phyloP scores from a whole-genome alignment of 208 protist species.

The Trypanosoma boissoni region DNA sequence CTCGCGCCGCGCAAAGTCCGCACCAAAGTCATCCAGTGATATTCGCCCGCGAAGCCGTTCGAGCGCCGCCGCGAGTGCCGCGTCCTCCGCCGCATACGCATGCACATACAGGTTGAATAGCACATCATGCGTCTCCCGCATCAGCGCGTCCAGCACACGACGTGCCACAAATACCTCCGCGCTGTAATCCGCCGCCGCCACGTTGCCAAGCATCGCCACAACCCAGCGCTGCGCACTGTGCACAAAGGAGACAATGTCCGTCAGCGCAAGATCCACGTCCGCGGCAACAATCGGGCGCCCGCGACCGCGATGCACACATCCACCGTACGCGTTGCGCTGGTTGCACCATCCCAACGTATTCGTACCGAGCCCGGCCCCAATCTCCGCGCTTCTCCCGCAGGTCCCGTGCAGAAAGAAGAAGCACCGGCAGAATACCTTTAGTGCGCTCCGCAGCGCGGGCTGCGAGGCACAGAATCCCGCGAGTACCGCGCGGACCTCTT shows the following conservation, averaged over 20 bases:
- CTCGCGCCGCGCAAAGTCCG: conserved; percentile 61
- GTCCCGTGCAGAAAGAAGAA: conserved; percentile 84
- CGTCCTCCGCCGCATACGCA: conserved; percentile 52
- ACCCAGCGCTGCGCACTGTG: conserved; percentile 66
- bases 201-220: conserved; percentile 39
- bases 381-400: conserved; percentile 48
- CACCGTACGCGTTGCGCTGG: conserved; percentile 56
- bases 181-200: conserved; percentile 13
- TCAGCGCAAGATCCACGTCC: conserved; percentile 67
- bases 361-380: conserved; percentile 39
- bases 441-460: conserved; percentile 27
- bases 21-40: conserved; percentile 80
- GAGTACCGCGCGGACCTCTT: conserved; percentile 38
- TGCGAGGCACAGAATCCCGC: conserved; percentile 43
- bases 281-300: conserved; percentile 40
- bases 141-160: conserved; percentile 64
- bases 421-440: conserved; percentile 78
- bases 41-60: conserved; percentile 43
- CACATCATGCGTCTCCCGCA: conserved; percentile 47
- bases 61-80: conserved; percentile 32
- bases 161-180: conserved; percentile 51
- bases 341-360: conserved; percentile 67
- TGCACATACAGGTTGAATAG: conserved; percentile 73
- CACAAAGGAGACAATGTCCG: conserved; percentile 69
- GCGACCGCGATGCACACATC: conserved; percentile 60